These are phyloP conservation scores for Candida vartiovaarae DNA, from an alignment of 805 yeast genomes.

Conservation along the genomic window DNA sequence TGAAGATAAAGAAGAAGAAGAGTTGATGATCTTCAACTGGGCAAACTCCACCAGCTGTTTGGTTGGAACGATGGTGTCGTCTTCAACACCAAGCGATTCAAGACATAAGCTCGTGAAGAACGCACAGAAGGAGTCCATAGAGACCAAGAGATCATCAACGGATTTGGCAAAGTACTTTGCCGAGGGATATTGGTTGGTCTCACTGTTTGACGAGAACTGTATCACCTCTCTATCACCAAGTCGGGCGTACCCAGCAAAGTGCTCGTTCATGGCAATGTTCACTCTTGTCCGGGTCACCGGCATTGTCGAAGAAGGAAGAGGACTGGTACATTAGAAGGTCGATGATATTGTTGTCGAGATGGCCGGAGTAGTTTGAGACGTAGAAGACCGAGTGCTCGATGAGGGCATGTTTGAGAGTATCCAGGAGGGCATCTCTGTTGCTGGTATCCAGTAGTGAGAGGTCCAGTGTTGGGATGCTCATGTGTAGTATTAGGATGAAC, in stretches of 20 bases:
- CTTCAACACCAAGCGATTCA: too few relatives aligned
- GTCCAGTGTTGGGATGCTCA: slow-evolving; percentile 12
- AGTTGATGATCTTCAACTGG: slow-evolving; percentile 33
- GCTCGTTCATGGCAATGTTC: too few relatives aligned
- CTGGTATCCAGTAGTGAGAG: slow-evolving; percentile 1
- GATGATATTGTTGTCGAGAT: slow-evolving; percentile 31
- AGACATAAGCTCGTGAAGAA: too few relatives aligned
- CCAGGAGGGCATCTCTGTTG: slow-evolving; percentile 4
- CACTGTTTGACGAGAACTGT: too few relatives aligned
- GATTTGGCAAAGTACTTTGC: too few relatives aligned
- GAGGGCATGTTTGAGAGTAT: slow-evolving; percentile 40
- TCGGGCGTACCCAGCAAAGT: too few relatives aligned
- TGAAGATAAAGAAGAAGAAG: slow-evolving; percentile 20
- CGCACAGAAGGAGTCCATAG: too few relatives aligned
- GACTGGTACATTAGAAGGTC: slow-evolving; percentile 26
- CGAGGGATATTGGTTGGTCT: too few relatives aligned
- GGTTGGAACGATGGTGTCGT: too few relatives aligned
- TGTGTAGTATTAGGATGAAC: too few relatives aligned
- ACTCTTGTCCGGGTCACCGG: not conserved
- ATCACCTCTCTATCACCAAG: too few relatives aligned
- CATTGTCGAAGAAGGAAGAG: slow-evolving; percentile 29
- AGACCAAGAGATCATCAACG: too few relatives aligned
- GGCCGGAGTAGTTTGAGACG: slow-evolving; percentile 33
- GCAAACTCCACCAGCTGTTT: slow-evolving; percentile 17
- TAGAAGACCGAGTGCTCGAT: slow-evolving; percentile 38